Evolutionary conservation across 257 asterid species (phyloP).

Genomic region (Verbena officinalis): DNA sequence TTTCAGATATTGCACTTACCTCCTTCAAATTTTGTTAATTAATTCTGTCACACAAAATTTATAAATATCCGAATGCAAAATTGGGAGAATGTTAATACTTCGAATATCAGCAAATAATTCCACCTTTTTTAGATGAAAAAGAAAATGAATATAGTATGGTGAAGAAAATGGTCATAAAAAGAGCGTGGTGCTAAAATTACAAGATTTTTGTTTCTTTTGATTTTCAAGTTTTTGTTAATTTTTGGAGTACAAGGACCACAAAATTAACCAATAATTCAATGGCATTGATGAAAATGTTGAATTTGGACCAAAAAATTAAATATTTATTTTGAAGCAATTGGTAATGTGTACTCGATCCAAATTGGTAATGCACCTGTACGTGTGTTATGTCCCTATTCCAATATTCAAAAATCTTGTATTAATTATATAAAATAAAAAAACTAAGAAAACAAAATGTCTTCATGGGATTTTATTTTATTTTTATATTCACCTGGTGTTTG

Average conservation of each 20-base stretch:
- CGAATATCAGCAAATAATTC: too few relatives aligned
- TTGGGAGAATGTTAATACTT: too few relatives aligned
- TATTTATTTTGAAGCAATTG: not conserved
- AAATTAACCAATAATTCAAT: not conserved
- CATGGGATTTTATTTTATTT: too few relatives aligned
- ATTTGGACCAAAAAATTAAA: not conserved
- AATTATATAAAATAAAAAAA: not conserved
- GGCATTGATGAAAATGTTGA: not conserved
- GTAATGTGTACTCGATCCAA: not conserved
- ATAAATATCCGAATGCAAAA: too few relatives aligned
- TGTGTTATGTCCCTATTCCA: slow-evolving; percentile 2
- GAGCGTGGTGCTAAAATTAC: too few relatives aligned
- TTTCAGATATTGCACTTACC: too few relatives aligned
- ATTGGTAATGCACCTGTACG: not conserved
- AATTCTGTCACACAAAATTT: too few relatives aligned
- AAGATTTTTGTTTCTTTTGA: too few relatives aligned
- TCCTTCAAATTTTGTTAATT: too few relatives aligned
- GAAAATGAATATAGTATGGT: not conserved
- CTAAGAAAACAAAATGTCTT: not conserved
- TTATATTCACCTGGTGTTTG: too few relatives aligned
- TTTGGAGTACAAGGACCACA: not conserved
- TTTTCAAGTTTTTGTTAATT: too few relatives aligned
- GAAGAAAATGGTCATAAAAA: not conserved
- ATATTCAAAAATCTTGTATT: not conserved
- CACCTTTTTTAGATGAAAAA: too few relatives aligned